These are phyloP conservation scores for Waltergamsia citrina DNA, from an alignment of 2,329 filamentous ascomycete species.

Conservation along the genomic window DNA sequence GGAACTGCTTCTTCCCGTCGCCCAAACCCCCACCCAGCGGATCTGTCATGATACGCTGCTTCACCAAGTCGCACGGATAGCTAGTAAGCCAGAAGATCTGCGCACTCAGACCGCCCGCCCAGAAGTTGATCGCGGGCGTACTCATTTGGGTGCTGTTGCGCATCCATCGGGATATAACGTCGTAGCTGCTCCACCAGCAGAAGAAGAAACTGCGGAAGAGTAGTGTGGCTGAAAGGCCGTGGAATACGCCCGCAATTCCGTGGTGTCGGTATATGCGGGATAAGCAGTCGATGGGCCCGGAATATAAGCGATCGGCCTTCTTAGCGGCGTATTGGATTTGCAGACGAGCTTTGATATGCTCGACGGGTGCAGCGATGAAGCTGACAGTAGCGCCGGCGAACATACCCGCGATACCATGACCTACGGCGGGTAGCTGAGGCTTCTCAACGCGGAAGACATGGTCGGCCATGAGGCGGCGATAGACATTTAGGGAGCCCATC, in stretches of 20 bases:
- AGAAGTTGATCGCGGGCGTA: conserved; percentile 83
- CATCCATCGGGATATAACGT: conserved; percentile 65
- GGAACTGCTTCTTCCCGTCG: conserved; percentile 61
- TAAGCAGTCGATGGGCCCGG: conserved; percentile 77
- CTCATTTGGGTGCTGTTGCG: conserved; percentile 59
- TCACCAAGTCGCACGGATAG: conserved; percentile 88
- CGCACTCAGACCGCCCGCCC: conserved; percentile 87
- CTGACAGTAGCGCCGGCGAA: conserved; percentile 83
- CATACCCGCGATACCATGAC: conserved; percentile 81
- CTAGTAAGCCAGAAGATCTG: conserved; percentile 92
- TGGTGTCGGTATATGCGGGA: conserved; percentile 61
- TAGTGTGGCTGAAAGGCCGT: conserved; percentile 75
- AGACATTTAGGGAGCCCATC: conserved; percentile 85
- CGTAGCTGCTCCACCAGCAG: conserved; percentile 97
- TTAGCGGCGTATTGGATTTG: conserved; percentile 86
- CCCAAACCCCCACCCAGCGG: conserved; percentile 61
- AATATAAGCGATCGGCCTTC: conserved; percentile 71
- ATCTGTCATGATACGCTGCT: conserved; percentile 97
- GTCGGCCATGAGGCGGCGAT: conserved; percentile 74
- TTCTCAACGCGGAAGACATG: conserved; percentile 57
- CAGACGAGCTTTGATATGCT: conserved; percentile 88
- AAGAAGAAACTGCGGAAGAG: conserved; percentile 92
- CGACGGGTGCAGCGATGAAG: conserved; percentile 86
- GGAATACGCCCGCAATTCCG: conserved; percentile 74
- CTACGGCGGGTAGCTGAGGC: conserved; percentile 57